Evolutionary conservation across 2,329 filamentous ascomycete genomes (phyloP), one percentile per base, ranked within the genome.

Genomic region (Penicillium palitans): DNA sequence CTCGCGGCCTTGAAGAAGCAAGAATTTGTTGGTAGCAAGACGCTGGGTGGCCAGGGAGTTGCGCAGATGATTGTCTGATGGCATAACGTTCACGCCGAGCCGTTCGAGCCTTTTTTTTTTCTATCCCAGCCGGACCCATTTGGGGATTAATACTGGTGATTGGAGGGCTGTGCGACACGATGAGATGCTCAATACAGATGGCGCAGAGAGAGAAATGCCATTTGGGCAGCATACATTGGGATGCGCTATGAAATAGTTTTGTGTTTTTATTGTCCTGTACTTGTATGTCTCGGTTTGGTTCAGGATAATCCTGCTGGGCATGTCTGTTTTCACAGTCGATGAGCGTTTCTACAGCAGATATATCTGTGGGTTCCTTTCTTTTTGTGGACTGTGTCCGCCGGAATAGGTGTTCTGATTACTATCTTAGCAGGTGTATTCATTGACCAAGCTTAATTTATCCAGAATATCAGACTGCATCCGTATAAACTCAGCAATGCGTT

Each of bases 11-110:
- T 79, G 55, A 79, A 71, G 67, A 76, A 73, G 45, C 78, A 80
- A 60, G 78, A 80, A 21, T 80, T 80, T 53, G 71, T 78, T 25
- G 72, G 77, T 79, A 97, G 93, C 83, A 98, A 98, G 86, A 98
- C 93, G 17, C 83, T 99, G 53, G 95, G 95, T 66, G 95, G 95
- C 53, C 89, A 91, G 66, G 93, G 93, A 52, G 90, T 97, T 67
- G 95, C 92, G 62, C 93, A 97, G 81, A 97, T 98, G 93, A 97
- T 98, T 78, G 92, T 98, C 72, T 96, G 66, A 67, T 56, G 29
- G 31, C 25, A 45, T 59, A 41, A 46, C 8, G 3, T 51, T 48
- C 5, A 45, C 42, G 35, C 50, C 41, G 31, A 41, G 55, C 31
- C 41, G 27, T 44, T 50, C 56, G 39, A 48, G n/a, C 44, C 52